These are phyloP conservation scores for Coelastrella sp. DNA, from an alignment of 139 green algal species.

Conservation along the genomic window DNA sequence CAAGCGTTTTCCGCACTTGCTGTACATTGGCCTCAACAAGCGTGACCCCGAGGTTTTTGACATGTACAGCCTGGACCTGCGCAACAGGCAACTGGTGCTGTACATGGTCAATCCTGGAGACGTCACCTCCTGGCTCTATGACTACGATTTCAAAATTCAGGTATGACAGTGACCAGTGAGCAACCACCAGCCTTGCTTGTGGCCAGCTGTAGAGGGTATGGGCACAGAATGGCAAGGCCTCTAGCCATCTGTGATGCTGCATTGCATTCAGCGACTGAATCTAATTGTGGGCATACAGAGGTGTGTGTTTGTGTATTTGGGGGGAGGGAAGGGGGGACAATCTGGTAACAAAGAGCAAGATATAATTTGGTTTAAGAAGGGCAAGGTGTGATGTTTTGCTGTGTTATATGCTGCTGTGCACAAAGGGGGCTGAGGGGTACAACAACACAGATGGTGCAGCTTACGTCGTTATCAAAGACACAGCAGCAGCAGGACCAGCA, in stretches of 20 bases:
- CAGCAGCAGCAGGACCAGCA: constrained; percentile 9
- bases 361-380: too few relatives aligned
- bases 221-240: too few relatives aligned
- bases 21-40: constrained; percentile 41
- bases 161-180: background rate
- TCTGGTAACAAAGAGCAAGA: too few relatives aligned
- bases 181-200: background rate
- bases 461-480: constrained; percentile 18
- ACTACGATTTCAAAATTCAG: constrained; percentile 41
- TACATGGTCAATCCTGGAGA: constrained; percentile 36
- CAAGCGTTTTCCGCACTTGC: constrained; percentile 3
- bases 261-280: too few relatives aligned
- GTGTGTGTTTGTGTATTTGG: too few relatives aligned
- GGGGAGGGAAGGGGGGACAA: too few relatives aligned
- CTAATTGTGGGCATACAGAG: too few relatives aligned
- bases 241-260: too few relatives aligned
- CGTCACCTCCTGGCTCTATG: constrained; percentile 2
- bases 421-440: constrained; percentile 5
- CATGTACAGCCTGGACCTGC: constrained; percentile 12
- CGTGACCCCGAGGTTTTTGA: background rate
- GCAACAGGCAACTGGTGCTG: background rate
- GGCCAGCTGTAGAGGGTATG: too few relatives aligned
- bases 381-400: too few relatives aligned
- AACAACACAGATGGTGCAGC: constrained; percentile 33
- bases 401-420: background rate